Conservation (phyloP, 495 filamentous ascomycete genomes). For the Staphylotrichum longicolle region DNA sequence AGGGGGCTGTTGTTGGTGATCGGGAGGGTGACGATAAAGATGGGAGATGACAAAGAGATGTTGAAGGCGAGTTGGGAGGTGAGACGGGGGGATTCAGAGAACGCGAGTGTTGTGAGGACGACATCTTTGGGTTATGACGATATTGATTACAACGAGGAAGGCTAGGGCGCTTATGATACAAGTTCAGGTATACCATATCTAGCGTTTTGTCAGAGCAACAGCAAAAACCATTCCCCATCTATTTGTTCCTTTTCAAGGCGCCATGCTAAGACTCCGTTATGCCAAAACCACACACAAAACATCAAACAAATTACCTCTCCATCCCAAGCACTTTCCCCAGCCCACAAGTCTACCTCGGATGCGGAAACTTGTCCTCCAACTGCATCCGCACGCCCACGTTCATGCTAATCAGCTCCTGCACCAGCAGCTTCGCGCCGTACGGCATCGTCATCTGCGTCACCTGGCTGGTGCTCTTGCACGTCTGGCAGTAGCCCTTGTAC, state of each 20-base stretch:
- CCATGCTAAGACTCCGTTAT: constrained; percentile 10
- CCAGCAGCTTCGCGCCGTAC: constrained; percentile 96
- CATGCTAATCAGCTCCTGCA: constrained; percentile 97
- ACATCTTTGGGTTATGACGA: background rate
- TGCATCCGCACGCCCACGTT: constrained; percentile 85
- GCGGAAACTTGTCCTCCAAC: constrained; percentile 88
- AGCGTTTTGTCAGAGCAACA: too few relatives aligned
- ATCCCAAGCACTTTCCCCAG: too few relatives aligned
- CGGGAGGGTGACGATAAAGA: background rate
- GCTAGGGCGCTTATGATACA: too few relatives aligned
- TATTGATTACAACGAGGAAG: background rate
- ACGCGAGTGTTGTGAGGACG: background rate
- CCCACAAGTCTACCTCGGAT: constrained; percentile 34
- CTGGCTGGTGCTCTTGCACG: constrained; percentile 74
- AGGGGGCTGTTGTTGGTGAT: background rate
- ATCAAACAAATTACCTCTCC: too few relatives aligned
- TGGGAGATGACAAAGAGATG: background rate
- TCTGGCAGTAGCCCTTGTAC: constrained; percentile 88
- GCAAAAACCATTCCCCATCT: too few relatives aligned
- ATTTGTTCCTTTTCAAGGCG: background rate
- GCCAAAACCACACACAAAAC: constrained; percentile 3
- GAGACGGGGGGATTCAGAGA: background rate
- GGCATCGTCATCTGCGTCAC: constrained; percentile 93
- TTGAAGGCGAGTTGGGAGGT: too few relatives aligned
- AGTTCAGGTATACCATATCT: too few relatives aligned